Conservation (phyloP, 108 stramenopile genomes). For the Epipyxis sp. region DNA sequence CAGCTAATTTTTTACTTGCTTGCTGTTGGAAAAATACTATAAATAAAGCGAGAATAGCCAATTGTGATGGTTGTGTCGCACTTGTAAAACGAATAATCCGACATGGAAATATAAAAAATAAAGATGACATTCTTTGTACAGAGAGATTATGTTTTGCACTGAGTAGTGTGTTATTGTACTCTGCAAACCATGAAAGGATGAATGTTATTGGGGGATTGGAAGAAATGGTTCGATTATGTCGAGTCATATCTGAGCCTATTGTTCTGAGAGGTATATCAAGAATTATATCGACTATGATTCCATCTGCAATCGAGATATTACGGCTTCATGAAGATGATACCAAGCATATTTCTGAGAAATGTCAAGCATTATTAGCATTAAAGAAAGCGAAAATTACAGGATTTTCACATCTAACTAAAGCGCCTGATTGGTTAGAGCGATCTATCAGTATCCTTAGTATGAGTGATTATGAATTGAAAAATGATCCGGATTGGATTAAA, state of each 20-base stretch:
- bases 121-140: too few species aligned
- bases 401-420: neutral
- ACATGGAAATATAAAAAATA: too few species aligned
- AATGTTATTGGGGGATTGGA: slow-evolving; percentile 6
- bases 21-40: neutral
- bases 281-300: too few species aligned
- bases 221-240: neutral
- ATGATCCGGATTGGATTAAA: too few species aligned
- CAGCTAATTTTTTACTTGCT: slow-evolving; percentile 14
- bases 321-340: neutral
- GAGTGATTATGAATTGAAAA: neutral
- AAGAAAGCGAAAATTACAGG: slow-evolving; percentile 2
- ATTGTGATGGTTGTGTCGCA: neutral
- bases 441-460: neutral
- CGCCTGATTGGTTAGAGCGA: slow-evolving; percentile 10
- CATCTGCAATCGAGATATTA: too few species aligned
- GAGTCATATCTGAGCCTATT: neutral
- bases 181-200: neutral
- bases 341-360: neutral
- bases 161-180: neutral
- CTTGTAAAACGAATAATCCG: too few species aligned
- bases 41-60: neutral
- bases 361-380: neutral
- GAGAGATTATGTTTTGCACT: too few species aligned
- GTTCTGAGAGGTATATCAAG: neutral